These are phyloP conservation scores for Cystofilobasidium ferigula DNA, from an alignment of 768 basidiomycete species.

Conservation along the genomic window DNA sequence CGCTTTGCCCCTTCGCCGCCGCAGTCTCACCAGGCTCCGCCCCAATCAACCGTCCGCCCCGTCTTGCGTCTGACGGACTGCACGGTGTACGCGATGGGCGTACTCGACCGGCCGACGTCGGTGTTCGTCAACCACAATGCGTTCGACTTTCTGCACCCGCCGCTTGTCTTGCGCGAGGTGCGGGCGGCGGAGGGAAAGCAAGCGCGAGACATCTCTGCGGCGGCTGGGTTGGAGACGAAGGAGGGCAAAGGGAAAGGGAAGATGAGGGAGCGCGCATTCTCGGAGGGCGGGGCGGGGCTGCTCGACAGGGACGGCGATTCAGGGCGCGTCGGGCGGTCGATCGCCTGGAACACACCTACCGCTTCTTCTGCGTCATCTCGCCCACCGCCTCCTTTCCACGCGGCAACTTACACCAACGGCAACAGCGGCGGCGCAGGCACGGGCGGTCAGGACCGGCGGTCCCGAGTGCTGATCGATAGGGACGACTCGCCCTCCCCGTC, in stretches of 20 bases:
- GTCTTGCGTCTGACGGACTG: conserved; percentile 13
- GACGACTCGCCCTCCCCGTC: not conserved
- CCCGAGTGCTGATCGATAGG: not conserved
- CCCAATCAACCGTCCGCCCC: conserved; percentile 7
- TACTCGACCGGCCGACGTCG: conserved; percentile 15
- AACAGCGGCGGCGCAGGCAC: too few species aligned
- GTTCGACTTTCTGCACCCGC: conserved; percentile 16
- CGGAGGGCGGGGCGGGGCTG: not conserved
- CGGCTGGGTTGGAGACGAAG: not conserved
- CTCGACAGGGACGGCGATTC: too few species aligned
- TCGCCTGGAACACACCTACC: not conserved
- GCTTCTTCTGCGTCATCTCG: not conserved
- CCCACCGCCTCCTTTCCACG: too few species aligned
- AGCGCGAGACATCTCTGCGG: not conserved
- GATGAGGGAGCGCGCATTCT: not conserved
- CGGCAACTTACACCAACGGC: too few species aligned
- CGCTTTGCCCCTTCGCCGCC: not conserved
- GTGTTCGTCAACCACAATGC: conserved; percentile 14
- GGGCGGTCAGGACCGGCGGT: not conserved
- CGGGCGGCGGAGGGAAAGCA: too few species aligned
- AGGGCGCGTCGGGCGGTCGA: too few species aligned
- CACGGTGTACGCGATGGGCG: conserved; percentile 8
- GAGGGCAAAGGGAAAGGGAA: not conserved
- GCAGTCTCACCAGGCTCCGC: not conserved
- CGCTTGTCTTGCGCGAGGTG: not conserved